Conservation (phyloP, 495 filamentous ascomycete genomes). For the Elaphomyces granulatus region DNA sequence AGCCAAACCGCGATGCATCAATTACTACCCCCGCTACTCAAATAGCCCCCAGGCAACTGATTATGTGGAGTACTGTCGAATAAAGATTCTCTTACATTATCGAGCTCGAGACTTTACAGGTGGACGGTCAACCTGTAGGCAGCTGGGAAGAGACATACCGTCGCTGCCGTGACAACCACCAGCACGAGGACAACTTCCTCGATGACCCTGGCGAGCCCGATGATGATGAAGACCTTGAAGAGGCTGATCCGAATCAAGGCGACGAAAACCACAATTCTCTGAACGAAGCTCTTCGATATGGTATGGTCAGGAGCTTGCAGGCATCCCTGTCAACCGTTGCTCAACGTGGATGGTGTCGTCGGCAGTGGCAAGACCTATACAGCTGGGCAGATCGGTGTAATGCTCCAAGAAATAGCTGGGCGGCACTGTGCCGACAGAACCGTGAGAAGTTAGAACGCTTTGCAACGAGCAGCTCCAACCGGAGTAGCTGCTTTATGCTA, state of each 20-base stretch:
- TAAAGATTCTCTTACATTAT: background rate
- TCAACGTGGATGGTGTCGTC: background rate
- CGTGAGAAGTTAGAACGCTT: background rate
- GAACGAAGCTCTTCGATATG: too few relatives aligned
- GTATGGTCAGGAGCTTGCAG: background rate
- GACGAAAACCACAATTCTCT: too few relatives aligned
- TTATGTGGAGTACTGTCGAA: background rate
- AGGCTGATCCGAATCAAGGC: background rate
- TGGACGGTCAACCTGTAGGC: background rate
- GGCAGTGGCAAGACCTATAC: background rate
- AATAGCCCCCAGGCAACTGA: background rate
- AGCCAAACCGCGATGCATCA: background rate
- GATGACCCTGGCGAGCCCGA: background rate
- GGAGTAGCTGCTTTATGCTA: background rate
- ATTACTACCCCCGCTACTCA: background rate
- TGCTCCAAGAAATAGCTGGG: background rate
- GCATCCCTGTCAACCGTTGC: background rate
- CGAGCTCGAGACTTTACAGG: background rate
- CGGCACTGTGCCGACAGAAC: background rate
- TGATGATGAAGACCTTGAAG: background rate
- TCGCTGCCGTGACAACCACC: background rate
- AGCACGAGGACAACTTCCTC: background rate
- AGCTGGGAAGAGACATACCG: background rate
- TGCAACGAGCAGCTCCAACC: background rate
- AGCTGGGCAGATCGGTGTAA: background rate